phyloP scores from a whole-genome alignment of 148 eudicot species.

The Salicornia ramosissima region DNA sequence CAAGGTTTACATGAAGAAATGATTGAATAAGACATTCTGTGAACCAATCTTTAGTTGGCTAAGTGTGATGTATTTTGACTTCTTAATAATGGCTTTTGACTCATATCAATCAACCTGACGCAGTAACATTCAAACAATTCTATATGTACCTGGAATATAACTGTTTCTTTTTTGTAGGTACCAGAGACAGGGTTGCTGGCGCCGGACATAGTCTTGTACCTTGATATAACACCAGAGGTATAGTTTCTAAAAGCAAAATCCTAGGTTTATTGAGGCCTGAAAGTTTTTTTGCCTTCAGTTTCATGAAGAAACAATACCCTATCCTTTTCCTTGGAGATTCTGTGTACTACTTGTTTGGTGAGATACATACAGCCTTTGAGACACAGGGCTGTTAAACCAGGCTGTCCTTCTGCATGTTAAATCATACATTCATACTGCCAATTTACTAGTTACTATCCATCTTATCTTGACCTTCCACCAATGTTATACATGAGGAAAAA shows the following conservation, averaged over 20 bases:
- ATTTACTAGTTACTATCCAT: neutral
- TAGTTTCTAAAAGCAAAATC: neutral
- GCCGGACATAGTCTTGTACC: slow-evolving; percentile 90
- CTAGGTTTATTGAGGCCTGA: neutral
- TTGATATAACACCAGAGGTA: slow-evolving; percentile 96
- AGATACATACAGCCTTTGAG: neutral
- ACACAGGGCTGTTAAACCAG: neutral
- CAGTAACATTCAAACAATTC: neutral
- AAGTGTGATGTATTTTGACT: neutral
- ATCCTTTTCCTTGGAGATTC: neutral
- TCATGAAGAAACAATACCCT: neutral
- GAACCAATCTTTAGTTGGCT: neutral
- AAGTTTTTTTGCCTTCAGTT: neutral
- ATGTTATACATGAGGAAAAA: neutral
- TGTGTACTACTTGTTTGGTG: neutral
- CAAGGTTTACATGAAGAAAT: neutral
- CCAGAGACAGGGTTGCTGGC: slow-evolving; percentile 85
- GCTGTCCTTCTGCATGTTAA: no score
- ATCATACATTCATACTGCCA: neutral
- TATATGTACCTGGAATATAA: neutral
- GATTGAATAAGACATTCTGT: neutral
- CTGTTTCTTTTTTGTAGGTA: slow-evolving; percentile 46
- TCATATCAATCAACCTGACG: neutral
- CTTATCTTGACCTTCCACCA: no score
- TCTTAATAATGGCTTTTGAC: neutral